phyloP scores from a whole-genome alignment of 2,329 filamentous ascomycete species.

The Corniculantispora saksenae region DNA sequence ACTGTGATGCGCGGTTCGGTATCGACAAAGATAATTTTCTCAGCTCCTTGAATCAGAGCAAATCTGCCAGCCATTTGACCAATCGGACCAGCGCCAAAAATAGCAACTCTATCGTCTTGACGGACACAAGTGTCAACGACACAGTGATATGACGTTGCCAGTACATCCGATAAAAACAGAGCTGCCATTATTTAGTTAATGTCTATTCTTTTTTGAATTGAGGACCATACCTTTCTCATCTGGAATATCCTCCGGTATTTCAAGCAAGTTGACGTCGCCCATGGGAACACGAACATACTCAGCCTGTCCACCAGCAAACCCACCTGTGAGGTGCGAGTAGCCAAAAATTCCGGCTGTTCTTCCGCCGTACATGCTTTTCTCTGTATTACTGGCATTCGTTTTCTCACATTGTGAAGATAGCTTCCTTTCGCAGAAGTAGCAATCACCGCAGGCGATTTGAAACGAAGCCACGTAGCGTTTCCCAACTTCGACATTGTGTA shows the following conservation, averaged over 20 bases:
- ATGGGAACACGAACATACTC: conserved; percentile 83
- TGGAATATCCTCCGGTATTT: conserved; percentile 75
- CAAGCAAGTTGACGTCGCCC: conserved; percentile 78
- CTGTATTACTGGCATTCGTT: conserved; percentile 73
- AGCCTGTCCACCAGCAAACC: conserved; percentile 84
- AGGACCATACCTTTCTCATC: conserved; percentile 68
- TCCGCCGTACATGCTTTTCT: conserved; percentile 76
- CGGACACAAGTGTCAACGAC: conserved; percentile 85
- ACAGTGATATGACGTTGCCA: conserved; percentile 77
- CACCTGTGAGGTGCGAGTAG: conserved; percentile 78
- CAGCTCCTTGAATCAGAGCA: conserved; percentile 71
- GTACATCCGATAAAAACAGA: conserved; percentile 78
- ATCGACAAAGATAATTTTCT: conserved; percentile 77
- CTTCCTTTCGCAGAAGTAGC: conserved; percentile 78
- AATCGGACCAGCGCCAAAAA: conserved; percentile 85
- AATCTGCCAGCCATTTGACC: conserved; percentile 83
- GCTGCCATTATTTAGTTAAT: conserved; percentile 28
- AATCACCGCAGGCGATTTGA: conserved; percentile 75
- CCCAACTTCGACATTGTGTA: conserved; percentile 57
- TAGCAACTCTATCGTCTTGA: conserved; percentile 72
- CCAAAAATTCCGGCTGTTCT: conserved; percentile 74
- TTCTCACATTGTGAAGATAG: conserved; percentile 77
- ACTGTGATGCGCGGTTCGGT: conserved; percentile 69
- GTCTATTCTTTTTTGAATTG: not conserved
- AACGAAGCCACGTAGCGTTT: conserved; percentile 81